Evolutionary conservation across 2,329 filamentous ascomycete genomes (phyloP), one percentile per base, ranked within the genome.

Genomic region (Orbilia quercus): DNA sequence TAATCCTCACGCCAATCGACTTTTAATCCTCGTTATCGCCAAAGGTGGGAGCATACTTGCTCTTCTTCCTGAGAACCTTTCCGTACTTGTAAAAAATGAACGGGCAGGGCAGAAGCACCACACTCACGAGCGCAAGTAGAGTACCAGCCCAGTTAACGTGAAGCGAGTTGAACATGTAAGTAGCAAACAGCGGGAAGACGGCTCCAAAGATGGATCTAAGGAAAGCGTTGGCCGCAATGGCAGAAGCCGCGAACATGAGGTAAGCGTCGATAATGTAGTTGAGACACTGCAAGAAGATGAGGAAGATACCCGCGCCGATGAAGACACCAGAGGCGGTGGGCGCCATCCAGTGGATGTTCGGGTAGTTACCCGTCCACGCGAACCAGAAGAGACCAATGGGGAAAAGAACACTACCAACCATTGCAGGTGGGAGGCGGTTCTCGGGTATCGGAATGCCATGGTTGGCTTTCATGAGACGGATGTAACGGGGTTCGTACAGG

Each of bases 121-220:
- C 80, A 2, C 87, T 88, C 1, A 90, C 82, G 75, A 84, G 87
- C 53, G 72, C 76, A 18, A 77, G 53, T 2, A 77, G 53, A 14
- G 63, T 75, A 22, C 75, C 75, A 9, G 76, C 76, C 76, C 75
- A 77, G 55, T 77, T 75, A n/a, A 75, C 73, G 65, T 76, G 38
- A 57, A 81, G 77, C 1, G 76, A 69, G 47, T 73, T 73, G 77
- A 84, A 84, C 83, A 84, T 91, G 77, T 91, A 88, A 1, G 83
- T 85, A 0, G 90, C 87, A 79, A 95, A 95, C 1, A 95, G 84
- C 0, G 91, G 91, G 83, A 96, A 95, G 0, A 85, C 88, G 1
- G 91, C 90, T 75, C 90, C 91, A 75, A 89, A 90, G 7, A 92
- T 82, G 0, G 90, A 93, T 76, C 92, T 88, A 38, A 96, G 82